Base-by-base conservation (phyloP, 257 asterid species). In the Forsythia suspensa region DNA sequence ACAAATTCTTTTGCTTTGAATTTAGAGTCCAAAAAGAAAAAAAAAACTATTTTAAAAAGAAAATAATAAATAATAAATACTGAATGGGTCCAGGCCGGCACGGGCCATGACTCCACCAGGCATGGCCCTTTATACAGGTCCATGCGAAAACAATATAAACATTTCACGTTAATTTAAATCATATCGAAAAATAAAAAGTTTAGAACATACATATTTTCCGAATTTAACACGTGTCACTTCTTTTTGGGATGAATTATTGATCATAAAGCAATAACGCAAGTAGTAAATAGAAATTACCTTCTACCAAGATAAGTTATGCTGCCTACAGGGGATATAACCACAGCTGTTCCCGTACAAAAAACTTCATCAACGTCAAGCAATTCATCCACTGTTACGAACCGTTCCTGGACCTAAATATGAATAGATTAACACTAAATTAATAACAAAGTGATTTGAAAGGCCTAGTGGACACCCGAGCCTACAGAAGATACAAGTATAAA, bases 331-430 rank as follows among this genome's bases (percentile, higher is more conserved):
- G 97, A 90, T 51, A 94, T 87, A 71, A 94, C 99, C 42, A 94
- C 97, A 3, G 99, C 99, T 18, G 98, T 96, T 80, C 97, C 98
- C 0, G 97, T 94, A 84, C 99, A 96, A 80, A 96, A 96, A 44
- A 96, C 97, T 85, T 96, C 99, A 84, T 96, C 99, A 48, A 97
- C 99, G 79, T 90, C 94, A 24, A 96, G 97, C 89, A 96, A 79
- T 82, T 96, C 98, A 10, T 92, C 99, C 77, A 94, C 97, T 0
- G 97, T 74, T 74, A 94, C 96, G 21, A 41, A 46, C 41, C 97
- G 89, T 78, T 96, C 98, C 86, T 92, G 97, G 75, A 91, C 97
- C 99, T 95, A 78, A 20, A 79, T 15, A 79, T 43, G 76, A 80
- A 74, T 79, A 79, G 67, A 59, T 72, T 43, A 52, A 72, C 24